These are phyloP conservation scores for Paramyrothecium sp. DNA, from an alignment of 2,329 filamentous ascomycete species.

Conservation along the genomic window DNA sequence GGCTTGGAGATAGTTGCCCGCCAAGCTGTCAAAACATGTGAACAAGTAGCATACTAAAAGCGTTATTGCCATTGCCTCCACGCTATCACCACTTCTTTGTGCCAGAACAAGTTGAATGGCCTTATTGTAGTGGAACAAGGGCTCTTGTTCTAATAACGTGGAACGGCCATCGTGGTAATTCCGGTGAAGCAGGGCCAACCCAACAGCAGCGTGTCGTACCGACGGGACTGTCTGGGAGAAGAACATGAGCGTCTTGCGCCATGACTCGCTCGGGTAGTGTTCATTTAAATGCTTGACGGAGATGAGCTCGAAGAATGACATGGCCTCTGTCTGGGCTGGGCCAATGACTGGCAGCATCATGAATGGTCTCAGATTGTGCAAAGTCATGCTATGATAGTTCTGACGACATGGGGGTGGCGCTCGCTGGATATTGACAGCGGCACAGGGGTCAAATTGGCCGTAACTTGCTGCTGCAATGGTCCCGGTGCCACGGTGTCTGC, in stretches of 20 bases:
- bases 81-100: conserved; percentile 15
- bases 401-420: neutral
- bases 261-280: conserved; percentile 28
- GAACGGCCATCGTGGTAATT: conserved; percentile 17
- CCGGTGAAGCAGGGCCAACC: conserved; percentile 25
- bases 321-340: conserved; percentile 18
- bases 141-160: conserved; percentile 12
- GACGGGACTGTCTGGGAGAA: conserved; percentile 31
- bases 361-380: conserved; percentile 15
- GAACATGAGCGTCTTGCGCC: conserved; percentile 30
- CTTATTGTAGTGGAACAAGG: conserved; percentile 24
- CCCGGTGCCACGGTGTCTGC: conserved; percentile 3
- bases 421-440: neutral
- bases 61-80: conserved; percentile 26
- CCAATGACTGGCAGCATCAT: conserved; percentile 18
- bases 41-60: conserved; percentile 38
- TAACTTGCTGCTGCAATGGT: neutral
- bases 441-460: neutral
- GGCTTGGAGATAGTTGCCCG: conserved; percentile 30
- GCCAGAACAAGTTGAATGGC: conserved; percentile 28
- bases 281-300: conserved; percentile 25
- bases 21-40: conserved; percentile 34
- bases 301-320: conserved; percentile 26
- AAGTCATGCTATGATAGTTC: conserved; percentile 2
- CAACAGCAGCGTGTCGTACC: conserved; percentile 31